Evolutionary conservation across 768 basidiomycete species (phyloP), one percentile per base, ranked within the genome.

Genomic region (Boletus subcaerulescens): DNA sequence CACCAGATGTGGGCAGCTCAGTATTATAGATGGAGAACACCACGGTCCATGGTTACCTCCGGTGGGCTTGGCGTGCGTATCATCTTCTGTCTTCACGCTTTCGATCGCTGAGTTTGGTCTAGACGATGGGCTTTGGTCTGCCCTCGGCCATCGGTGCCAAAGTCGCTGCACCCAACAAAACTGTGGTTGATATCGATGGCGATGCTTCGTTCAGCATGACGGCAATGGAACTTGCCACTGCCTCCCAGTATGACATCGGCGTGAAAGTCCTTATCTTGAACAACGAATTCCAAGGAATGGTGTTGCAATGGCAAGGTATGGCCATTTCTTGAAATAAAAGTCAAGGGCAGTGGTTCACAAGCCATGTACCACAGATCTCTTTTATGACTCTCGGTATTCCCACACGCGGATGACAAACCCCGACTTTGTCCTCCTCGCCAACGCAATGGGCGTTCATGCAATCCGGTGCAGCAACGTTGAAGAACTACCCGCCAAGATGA

Each of bases 1-100:
- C 97, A 98, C 75, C 96, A 99, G 74, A 98, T 98, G 97, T 98
- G 93, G 94, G 96, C 96, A 2, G 92, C 91, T 40, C 97, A 99
- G 71, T 80, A 87, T 70, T 98, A 84, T 74, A 80, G 95, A 55
- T 99, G 95, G 95, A 89, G 75, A 57, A 75, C 87, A 46, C 97
- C 97, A 0, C 80, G 86, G 40, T 80, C 91, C 44, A 81, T 98
- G 87, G 85, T 96, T 50, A 93, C 94, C 14, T 94, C 91, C 33
- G 96, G 96, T 60, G 96, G 96, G 60, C 82, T 98, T 18, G 96
- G 96, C 6, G 92, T 93, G 73, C 60, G 90, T 82, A 3, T 57
- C 41, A 3, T 20, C 17, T 33, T 46, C 12, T 26, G n/a, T 53
- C 41, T 44, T 44, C 14, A 40, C 3, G 14, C 29, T 48, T n/a